These are phyloP conservation scores for Fusarium albidum DNA, from an alignment of 2,329 filamentous ascomycete species.

Conservation along the genomic window DNA sequence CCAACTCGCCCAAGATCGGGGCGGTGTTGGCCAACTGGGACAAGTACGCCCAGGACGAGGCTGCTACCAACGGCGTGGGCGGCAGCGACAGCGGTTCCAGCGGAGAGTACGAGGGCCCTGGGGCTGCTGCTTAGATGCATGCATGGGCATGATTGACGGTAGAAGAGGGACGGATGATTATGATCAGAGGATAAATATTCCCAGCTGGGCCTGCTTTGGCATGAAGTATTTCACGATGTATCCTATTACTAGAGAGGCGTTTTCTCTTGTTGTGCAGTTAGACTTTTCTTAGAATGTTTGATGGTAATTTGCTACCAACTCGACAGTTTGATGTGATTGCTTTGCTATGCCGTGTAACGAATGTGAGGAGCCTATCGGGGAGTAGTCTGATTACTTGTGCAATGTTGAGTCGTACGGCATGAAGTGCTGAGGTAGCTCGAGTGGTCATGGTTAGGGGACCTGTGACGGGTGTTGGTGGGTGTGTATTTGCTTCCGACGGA, in stretches of 20 bases:
- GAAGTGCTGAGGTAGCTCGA: not conserved
- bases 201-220: conserved; percentile 30
- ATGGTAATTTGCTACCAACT: conserved; percentile 16
- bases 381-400: not conserved
- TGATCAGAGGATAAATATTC: conserved; percentile 35
- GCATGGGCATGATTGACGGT: conserved; percentile 28
- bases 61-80: conserved; percentile 43
- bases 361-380: not conserved
- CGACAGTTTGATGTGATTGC: not conserved
- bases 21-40: conserved; percentile 89
- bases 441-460: too few relatives aligned
- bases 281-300: conserved; percentile 33
- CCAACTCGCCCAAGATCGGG: conserved; percentile 81
- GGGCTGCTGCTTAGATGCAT: conserved; percentile 49
- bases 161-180: conserved; percentile 35
- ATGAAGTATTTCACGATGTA: conserved; percentile 41
- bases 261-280: conserved; percentile 32
- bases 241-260: conserved; percentile 38
- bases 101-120: conserved; percentile 51
- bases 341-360: not conserved
- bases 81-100: conserved; percentile 52
- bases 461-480: too few relatives aligned
- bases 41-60: conserved; percentile 67
- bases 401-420: not conserved
- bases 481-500: too few relatives aligned